These are phyloP conservation scores for Bothriochloa decipiens DNA, from an alignment of 176 grass and related monocot genomes.

Conservation along the genomic window DNA sequence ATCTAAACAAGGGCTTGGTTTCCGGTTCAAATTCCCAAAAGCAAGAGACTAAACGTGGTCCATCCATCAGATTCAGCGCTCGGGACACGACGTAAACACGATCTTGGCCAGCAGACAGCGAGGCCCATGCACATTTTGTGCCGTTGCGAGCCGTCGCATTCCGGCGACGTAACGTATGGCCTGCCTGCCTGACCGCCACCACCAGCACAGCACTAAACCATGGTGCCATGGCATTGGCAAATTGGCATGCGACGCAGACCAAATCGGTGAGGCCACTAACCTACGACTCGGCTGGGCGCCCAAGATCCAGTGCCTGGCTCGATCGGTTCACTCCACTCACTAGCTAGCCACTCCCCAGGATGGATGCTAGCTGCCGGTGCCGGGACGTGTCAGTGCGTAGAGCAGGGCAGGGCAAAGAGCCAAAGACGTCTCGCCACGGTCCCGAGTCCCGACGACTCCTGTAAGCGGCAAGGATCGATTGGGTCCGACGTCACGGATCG, in stretches of 20 bases:
- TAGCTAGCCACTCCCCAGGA: background rate
- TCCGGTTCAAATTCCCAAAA: background rate
- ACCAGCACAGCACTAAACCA: background rate
- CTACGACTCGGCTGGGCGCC: background rate
- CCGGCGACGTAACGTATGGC: background rate
- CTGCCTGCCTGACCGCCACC: background rate
- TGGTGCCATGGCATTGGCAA: background rate
- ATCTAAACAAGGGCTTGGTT: no score
- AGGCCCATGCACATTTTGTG: slow-evolving; percentile 9
- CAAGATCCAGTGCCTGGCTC: background rate
- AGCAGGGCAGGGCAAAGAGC: background rate
- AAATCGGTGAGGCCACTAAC: background rate
- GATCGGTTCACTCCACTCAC: slow-evolving; percentile 4
- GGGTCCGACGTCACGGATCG: background rate
- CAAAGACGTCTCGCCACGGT: background rate
- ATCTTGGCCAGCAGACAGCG: background rate
- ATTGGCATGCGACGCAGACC: no score
- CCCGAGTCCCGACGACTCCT: background rate
- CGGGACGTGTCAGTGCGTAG: background rate
- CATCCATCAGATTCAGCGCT: background rate
- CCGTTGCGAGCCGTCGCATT: background rate
- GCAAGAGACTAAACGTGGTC: background rate
- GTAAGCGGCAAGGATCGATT: background rate
- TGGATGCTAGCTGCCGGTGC: background rate
- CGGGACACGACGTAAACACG: background rate